These are phyloP conservation scores for Euphorbia lathyris DNA, from an alignment of 345 rosid genomes.

Conservation along the genomic window DNA sequence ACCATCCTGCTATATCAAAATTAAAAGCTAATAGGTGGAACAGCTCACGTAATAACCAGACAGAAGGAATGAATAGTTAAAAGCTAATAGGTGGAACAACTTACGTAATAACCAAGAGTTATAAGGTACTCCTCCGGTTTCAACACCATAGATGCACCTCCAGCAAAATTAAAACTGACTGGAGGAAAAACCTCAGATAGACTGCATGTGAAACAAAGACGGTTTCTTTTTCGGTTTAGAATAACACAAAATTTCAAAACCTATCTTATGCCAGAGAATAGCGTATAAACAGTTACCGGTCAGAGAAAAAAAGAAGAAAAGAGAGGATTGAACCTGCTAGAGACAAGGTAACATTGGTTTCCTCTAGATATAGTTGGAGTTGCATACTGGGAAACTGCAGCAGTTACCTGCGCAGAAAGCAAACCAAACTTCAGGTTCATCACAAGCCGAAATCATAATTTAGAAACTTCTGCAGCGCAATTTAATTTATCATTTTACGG, in stretches of 20 bases:
- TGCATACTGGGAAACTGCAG: slow-evolving; percentile 50
- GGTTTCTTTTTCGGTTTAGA: not conserved
- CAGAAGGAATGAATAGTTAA: slow-evolving; percentile 3
- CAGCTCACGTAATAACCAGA: slow-evolving; percentile 3
- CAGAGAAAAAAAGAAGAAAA: not conserved
- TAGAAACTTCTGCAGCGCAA: not conserved
- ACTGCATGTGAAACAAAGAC: slow-evolving; percentile 12
- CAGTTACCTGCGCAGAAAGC: slow-evolving; percentile 52
- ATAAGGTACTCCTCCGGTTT: slow-evolving; percentile 64
- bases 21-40: not conserved
- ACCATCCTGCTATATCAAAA: slow-evolving; percentile 44
- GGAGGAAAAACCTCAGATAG: slow-evolving; percentile 66
- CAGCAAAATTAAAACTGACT: slow-evolving; percentile 83
- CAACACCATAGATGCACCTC: slow-evolving; percentile 75
- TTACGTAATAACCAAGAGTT: slow-evolving; percentile 42
- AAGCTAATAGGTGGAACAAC: slow-evolving; percentile 22
- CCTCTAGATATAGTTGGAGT: slow-evolving; percentile 52
- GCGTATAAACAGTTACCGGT: not conserved
- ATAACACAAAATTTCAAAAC: slow-evolving; percentile 2
- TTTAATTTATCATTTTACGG: not conserved
- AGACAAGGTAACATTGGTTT: slow-evolving; percentile 61
- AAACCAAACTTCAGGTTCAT: slow-evolving; percentile 16
- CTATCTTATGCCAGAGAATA: not conserved
- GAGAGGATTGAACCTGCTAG: slow-evolving; percentile 51
- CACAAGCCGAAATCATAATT: not conserved